Conservation (phyloP, 2,329 filamentous ascomycete species). For the Alternaria brassicae region DNA sequence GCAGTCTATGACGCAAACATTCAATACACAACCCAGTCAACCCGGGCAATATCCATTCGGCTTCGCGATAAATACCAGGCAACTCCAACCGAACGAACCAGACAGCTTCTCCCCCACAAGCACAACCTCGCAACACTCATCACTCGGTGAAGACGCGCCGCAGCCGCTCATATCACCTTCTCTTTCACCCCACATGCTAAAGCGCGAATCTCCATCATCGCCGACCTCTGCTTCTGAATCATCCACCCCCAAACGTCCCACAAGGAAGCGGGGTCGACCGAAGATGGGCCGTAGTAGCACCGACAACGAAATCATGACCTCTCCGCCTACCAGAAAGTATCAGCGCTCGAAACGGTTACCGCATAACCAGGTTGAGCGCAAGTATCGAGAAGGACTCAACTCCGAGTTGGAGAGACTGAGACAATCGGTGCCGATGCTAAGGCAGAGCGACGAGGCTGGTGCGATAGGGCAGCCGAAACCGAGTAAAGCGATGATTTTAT, state of each 20-base stretch:
- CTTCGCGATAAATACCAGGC: slow-evolving; percentile 29
- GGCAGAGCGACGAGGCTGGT: slow-evolving; percentile 36
- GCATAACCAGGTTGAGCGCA: slow-evolving; percentile 47
- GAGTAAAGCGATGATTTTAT: slow-evolving; percentile 45
- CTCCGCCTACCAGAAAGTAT: slow-evolving; percentile 17
- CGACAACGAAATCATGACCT: slow-evolving; percentile 19
- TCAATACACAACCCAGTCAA: slow-evolving; percentile 32
- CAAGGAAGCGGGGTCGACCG: slow-evolving; percentile 43
- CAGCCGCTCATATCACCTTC: slow-evolving; percentile 33
- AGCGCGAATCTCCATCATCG: slow-evolving; percentile 39
- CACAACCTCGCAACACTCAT: slow-evolving; percentile 39
- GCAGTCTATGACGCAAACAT: slow-evolving; percentile 23
- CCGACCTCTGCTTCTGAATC: slow-evolving; percentile 28
- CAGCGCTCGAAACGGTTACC: slow-evolving; percentile 36
- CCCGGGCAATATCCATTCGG: slow-evolving; percentile 25
- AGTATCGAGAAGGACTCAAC: slow-evolving; percentile 41
- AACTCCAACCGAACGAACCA: slow-evolving; percentile 21
- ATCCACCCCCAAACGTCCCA: slow-evolving; percentile 34
- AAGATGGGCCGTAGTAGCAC: slow-evolving; percentile 34
- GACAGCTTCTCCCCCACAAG: slow-evolving; percentile 29
- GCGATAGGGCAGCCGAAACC: slow-evolving; percentile 41
- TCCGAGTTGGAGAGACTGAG: slow-evolving; percentile 40
- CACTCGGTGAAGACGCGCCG: slow-evolving; percentile 42
- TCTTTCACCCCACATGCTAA: slow-evolving; percentile 38
- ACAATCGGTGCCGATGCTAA: slow-evolving; percentile 39